Base-by-base conservation (phyloP, 768 basidiomycete species). In the Suillus alpinus region DNA sequence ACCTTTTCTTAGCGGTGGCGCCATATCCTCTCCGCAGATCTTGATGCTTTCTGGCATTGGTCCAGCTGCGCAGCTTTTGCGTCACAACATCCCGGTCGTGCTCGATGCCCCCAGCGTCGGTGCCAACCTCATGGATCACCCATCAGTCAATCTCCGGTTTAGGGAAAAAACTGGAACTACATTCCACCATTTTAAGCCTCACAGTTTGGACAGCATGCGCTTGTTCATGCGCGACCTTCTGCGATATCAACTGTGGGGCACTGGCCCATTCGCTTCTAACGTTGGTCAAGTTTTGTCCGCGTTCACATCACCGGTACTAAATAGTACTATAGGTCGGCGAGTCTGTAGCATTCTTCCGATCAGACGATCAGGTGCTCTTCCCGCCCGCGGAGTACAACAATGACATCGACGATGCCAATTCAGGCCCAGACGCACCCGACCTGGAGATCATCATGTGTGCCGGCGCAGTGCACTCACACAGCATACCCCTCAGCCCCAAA, bases 41-140 rank as follows among this genome's bases (percentile, higher is more conserved):
- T 78, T 91, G 14, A 80, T 89, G 80, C 78, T 91, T 18, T 91
- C 89, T 18, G 93, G 93, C 12, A 75, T 95, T 51, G 93, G 92
- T 3, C 89, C 91, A 39, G 78, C 80, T 2, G 76, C 76, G 1
- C 79, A 89, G 13, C 78, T 94, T 40, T 64, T 76, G 12, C 70
- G 76, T 40, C 75, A 86, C 59, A 72, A 73, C 6, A 86, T 95
- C 23, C 76, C 82, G 0, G 73, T 86, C 34, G 74, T 87, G 20
- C 68, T 83, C 6, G 84, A 92, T 65, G 81, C 89, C 2, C 87
- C 89, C 0, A 86, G 86, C 12, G 91, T 95, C 20, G 93, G 93
- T 14, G 76, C 81, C 9, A 81, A 92, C 69, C 80, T 94, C 18
- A 76, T 81, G 49, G 92, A 94, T 67, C 92, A 94, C 66, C 77